Conservation (phyloP, 83 land plant genomes). For the Picea abies region DNA sequence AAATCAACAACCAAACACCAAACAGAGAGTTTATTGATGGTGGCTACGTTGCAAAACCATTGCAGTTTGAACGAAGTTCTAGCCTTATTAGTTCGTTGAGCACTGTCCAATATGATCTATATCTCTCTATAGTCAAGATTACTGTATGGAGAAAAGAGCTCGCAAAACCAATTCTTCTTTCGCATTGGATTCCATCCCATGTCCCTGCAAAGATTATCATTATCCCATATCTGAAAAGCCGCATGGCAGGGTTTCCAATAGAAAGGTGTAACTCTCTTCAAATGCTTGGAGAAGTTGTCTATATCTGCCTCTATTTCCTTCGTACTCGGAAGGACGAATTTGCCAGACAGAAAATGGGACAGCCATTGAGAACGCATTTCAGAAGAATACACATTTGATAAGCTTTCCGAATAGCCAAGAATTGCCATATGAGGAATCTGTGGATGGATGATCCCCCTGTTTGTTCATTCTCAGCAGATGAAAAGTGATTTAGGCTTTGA, state of each 20-base stretch:
- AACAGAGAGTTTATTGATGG: too few species aligned
- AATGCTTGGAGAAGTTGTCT: conserved; percentile 30
- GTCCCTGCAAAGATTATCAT: conserved; percentile 63
- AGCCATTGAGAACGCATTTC: conserved; percentile 73
- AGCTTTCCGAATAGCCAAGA: conserved; percentile 60
- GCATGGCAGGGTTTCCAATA: conserved; percentile 58
- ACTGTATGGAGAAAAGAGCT: conserved; percentile 59
- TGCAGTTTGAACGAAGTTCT: too few species aligned
- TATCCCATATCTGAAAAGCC: conserved; percentile 57
- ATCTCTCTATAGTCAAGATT: conserved; percentile 19
- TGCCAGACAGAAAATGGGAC: conserved; percentile 34
- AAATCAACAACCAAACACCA: too few species aligned
- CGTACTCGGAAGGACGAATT: conserved; percentile 45
- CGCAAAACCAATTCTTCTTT: conserved; percentile 57
- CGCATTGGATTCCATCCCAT: conserved; percentile 28
- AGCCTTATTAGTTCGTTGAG: too few species aligned
- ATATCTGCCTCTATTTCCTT: conserved; percentile 45
- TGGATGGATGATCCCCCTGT: conserved; percentile 74
- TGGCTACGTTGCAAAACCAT: too few species aligned
- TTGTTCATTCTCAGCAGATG: background rate
- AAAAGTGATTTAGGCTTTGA: background rate
- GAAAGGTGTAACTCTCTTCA: conserved; percentile 50
- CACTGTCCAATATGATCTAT: background rate
- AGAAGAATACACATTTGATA: conserved; percentile 62
- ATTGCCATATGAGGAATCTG: conserved; percentile 36